phyloP scores from a whole-genome alignment of 768 basidiomycete species.

The Paxillus rubicundulus region DNA sequence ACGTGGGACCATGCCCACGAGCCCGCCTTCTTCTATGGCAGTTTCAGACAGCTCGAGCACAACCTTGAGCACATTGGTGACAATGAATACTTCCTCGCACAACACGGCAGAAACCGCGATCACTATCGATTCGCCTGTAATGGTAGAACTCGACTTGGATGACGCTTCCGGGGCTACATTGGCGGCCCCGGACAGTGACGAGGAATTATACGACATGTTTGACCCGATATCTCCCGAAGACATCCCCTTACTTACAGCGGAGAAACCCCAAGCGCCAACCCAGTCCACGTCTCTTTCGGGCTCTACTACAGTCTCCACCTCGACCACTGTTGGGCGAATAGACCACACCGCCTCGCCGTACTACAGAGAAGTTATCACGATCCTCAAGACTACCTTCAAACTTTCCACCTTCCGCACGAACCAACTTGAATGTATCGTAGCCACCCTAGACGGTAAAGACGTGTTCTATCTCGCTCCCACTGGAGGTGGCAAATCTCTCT shows the following conservation, averaged over 20 bases:
- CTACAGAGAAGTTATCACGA: constrained; percentile 29
- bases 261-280: constrained; percentile 9
- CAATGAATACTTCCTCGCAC: background rate
- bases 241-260: constrained; percentile 12
- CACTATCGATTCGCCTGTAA: constrained; percentile 8
- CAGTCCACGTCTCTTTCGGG: constrained; percentile 12
- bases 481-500: constrained; percentile 88
- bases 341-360: constrained; percentile 34
- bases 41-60: constrained; percentile 17
- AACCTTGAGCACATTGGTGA: constrained; percentile 3
- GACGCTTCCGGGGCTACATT: constrained; percentile 18
- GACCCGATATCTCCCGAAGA: constrained; percentile 30
- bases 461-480: constrained; percentile 97
- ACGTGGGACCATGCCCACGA: background rate
- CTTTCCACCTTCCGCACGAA: constrained; percentile 72
- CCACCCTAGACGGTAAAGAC: constrained; percentile 75
- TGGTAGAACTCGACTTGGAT: constrained; percentile 22
- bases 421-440: constrained; percentile 84
- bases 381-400: constrained; percentile 48
- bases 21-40: constrained; percentile 15
- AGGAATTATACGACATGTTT: constrained; percentile 46
- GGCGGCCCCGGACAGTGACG: constrained; percentile 39
- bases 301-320: background rate
- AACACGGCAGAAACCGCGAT: constrained; percentile 1
- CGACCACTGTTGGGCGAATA: constrained; percentile 11